Conservation (phyloP, 345 rosid species). For the Lepidium aucheri region DNA sequence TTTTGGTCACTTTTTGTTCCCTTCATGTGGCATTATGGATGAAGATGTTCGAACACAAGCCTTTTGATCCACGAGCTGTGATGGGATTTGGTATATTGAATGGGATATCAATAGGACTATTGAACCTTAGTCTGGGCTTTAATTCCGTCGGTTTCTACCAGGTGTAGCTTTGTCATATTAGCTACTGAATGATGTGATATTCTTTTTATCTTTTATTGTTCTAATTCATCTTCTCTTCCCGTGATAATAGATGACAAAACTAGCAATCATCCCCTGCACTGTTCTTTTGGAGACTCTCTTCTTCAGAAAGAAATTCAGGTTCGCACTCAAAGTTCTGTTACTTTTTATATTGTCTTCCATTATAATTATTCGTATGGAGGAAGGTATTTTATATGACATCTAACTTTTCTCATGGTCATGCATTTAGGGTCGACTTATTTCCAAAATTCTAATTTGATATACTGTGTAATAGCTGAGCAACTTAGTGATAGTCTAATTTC, state of each 20-base stretch:
- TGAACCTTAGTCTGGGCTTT: conserved; percentile 98
- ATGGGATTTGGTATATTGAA: conserved; percentile 99
- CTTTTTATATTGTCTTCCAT: background rate
- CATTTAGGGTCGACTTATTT: background rate
- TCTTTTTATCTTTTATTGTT: background rate
- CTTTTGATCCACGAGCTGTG: conserved; percentile 97
- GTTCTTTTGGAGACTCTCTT: conserved; percentile 97
- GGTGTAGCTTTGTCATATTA: conserved; percentile 38
- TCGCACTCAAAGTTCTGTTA: conserved; percentile 10
- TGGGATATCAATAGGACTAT: conserved; percentile 93
- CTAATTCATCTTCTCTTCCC: conserved; percentile 6
- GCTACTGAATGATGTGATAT: background rate
- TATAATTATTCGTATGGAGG: conserved; percentile 5
- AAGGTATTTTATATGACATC: background rate
- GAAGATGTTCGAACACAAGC: conserved; percentile 98
- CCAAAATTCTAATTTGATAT: background rate
- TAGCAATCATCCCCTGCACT: conserved; percentile 98
- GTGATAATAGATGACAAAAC: conserved; percentile 82
- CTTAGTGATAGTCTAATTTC: conserved; percentile 3
- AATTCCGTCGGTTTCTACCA: conserved; percentile 99
- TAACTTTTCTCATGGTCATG: conserved; percentile 4
- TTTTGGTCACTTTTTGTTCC: conserved; percentile 95
- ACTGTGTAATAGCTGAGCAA: background rate
- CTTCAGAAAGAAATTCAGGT: conserved; percentile 97
- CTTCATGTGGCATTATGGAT: conserved; percentile 97